phyloP scores from a whole-genome alignment of 208 protist genomes.

The Leishmania gerbilli region DNA sequence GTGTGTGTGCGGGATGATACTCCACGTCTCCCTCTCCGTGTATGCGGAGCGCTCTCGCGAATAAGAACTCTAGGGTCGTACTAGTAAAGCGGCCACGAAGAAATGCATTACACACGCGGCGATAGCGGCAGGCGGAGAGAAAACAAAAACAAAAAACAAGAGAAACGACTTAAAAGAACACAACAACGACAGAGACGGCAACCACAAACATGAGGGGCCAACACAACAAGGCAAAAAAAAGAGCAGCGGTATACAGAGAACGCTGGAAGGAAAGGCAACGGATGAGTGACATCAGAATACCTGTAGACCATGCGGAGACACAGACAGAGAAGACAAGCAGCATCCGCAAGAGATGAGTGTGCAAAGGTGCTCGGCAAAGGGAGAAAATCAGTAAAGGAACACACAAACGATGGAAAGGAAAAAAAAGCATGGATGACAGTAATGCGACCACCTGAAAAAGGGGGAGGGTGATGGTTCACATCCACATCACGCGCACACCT shows the following conservation, averaged over 20 bases:
- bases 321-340: background rate
- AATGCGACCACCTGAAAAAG: background rate
- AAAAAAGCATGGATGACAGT: background rate
- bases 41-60: background rate
- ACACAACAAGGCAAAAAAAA: background rate
- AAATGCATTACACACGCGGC: background rate
- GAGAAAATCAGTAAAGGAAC: background rate
- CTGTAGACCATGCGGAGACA: background rate
- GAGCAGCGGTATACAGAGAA: background rate
- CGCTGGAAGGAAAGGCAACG: background rate
- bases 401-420: background rate
- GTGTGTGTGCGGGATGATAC: background rate
- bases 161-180: background rate
- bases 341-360: background rate
- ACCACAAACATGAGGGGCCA: background rate
- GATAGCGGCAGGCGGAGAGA: background rate
- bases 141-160: constrained; percentile 10
- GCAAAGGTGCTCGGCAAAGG: background rate
- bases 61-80: background rate
- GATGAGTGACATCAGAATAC: background rate
- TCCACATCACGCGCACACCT: background rate
- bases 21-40: background rate
- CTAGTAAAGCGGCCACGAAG: background rate
- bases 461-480: background rate
- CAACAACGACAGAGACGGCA: background rate